Percentiles rank a stretch among this genome's conserved stretches.
Evolutionary conservation across 805 yeast species (phyloP).

Genomic region (Metschnikowia similis): DNA sequence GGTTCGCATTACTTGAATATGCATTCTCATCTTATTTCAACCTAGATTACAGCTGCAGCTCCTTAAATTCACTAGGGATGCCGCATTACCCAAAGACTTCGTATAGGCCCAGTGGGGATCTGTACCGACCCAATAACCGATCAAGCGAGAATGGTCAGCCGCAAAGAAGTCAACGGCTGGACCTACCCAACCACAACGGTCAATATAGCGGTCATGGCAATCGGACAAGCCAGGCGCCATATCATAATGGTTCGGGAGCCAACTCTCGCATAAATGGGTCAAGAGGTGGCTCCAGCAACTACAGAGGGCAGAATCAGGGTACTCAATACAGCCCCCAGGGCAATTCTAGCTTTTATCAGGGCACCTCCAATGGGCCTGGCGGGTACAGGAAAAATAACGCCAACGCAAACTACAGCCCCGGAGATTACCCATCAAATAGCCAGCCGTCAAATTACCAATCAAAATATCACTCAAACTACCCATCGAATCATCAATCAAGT

Average conservation of each 20-base stretch:
- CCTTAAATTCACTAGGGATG: constrained; percentile 4
- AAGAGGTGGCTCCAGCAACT: background rate
- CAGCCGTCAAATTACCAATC: too few species aligned
- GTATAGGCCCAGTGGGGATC: constrained; percentile 15
- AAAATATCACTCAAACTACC: background rate
- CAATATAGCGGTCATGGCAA: background rate
- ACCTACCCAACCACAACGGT: background rate
- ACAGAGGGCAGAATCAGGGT: background rate
- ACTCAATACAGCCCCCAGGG: background rate
- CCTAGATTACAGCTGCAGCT: background rate
- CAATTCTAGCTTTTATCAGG: background rate
- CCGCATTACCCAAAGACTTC: constrained; percentile 14
- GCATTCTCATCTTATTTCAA: background rate
- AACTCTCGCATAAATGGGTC: background rate
- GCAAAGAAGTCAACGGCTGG: background rate
- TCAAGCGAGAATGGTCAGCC: background rate
- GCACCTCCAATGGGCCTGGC: background rate
- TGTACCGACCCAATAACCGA: constrained; percentile 15
- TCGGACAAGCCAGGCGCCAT: background rate
- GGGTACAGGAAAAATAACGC: constrained; percentile 3
- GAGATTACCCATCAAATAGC: background rate
- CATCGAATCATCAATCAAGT: background rate
- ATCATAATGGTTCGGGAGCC: background rate
- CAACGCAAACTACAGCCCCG: constrained; percentile 2
- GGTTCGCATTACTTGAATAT: background rate